Base-by-base conservation (phyloP, 2,329 filamentous ascomycete genomes). In the Xylariaceae sp. region DNA sequence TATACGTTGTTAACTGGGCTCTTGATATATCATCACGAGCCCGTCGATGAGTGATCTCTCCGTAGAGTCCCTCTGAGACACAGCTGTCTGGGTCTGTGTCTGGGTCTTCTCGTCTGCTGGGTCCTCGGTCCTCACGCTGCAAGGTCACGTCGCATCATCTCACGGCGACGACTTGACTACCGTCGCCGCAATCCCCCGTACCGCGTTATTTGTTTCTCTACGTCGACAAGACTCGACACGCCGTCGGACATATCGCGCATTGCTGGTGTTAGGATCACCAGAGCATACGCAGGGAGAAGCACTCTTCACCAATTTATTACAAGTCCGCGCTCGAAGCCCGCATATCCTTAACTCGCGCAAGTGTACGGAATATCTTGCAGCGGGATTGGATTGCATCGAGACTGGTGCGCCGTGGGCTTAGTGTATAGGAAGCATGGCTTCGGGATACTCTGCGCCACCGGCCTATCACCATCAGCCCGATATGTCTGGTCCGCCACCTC, bases 401-500 rank as follows among this genome's bases (percentile, higher is more conserved):
- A 51, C 51, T 17, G 55, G 51, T 34, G 49, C 44, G 54, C 17
- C 23, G 62, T 58, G 51, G 55, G 56, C 52, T 51, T 59, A 57
- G 54, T 57, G 58, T 34, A 64, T 58, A 61, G 53, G 45, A 56
- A 64, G 47, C n/a, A 71, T 71, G 68, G 68, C 68, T 66, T 69
- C 68, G 64, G 68, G 68, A 64, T 71, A 71, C 34, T 68, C 67
- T 55, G 65, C 67, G 56, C 67, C 68, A 61, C 68, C 68, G 58
- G 63, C 68, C 57, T 68, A 70, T 58, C 68, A 70, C 55, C 64
- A 66, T 47, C 68, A 69, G 56, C 52, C 68, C 48, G 69, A 71
- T 47, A 68, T 71, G 66, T 60, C 64, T 53, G 68, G 65, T 6
- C 66, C 66, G 4, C 66, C 67, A 23, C 62, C 65, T 56, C 68